A percentile compares a stretch with the other conserved stretches of the same genome.
phyloP scores from a whole-genome alignment of 163 green algal genomes.

The Chlorella variabilis region DNA sequence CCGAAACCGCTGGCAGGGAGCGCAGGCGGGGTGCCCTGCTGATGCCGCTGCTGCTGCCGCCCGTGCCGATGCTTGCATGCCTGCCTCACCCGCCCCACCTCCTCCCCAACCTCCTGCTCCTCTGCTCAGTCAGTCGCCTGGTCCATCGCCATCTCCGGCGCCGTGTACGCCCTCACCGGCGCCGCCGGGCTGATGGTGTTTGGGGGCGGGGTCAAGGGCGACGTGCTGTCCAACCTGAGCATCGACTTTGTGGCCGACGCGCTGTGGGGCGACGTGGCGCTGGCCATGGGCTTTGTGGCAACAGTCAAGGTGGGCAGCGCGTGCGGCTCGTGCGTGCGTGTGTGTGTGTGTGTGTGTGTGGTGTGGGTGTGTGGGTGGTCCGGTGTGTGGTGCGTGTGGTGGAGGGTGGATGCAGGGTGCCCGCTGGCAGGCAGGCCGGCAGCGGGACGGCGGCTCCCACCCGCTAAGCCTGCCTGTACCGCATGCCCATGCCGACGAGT shows the following conservation, averaged over 20 bases:
- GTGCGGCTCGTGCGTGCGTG: too few relatives aligned
- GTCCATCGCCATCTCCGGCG: neutral
- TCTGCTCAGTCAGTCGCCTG: slow-evolving; percentile 4
- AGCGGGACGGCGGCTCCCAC: too few relatives aligned
- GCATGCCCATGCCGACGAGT: too few relatives aligned
- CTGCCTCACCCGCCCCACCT: neutral
- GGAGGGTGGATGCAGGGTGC: too few relatives aligned
- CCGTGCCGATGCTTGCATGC: too few relatives aligned
- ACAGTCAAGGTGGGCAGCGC: slow-evolving; percentile 10
- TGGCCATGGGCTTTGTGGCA: slow-evolving; percentile 29
- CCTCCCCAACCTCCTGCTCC: too few relatives aligned
- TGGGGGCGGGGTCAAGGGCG: neutral
- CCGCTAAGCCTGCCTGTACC: neutral
- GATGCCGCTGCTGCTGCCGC: too few relatives aligned
- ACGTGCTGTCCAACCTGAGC: slow-evolving; percentile 38
- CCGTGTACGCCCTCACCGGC: neutral
- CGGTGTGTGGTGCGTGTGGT: too few relatives aligned
- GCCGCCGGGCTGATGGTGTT: slow-evolving; percentile 3
- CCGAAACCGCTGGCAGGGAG: too few relatives aligned
- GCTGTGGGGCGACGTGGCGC: slow-evolving; percentile 10
- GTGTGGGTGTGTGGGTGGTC: too few relatives aligned
- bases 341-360: too few relatives aligned
- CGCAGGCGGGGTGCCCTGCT: too few relatives aligned
- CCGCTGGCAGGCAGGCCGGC: neutral
- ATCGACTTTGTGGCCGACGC: slow-evolving; percentile 22